Evolutionary conservation across 371 early-diverging fungal genomes (phyloP).

Genomic region (Parasitella parasitica): DNA sequence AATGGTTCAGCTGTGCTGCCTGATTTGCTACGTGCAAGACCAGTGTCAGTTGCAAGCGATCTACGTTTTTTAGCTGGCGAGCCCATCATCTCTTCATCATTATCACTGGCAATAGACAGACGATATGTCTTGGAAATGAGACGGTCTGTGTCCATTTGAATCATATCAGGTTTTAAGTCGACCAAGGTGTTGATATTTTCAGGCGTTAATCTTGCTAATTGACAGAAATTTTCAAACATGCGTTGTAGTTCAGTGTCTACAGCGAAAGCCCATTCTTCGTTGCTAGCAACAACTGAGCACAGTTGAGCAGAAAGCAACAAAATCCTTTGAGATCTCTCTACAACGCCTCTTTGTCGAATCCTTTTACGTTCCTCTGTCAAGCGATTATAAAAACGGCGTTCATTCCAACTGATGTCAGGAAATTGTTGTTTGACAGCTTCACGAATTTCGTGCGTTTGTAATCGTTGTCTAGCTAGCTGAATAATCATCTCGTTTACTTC

Average conservation of each 20-base stretch:
- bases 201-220: conserved; percentile 18
- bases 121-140: conserved; percentile 36
- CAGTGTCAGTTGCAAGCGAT: conserved; percentile 17
- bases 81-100: conserved; percentile 7
- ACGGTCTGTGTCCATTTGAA: conserved; percentile 19
- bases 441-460: conserved; percentile 58
- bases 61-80: conserved; percentile 34
- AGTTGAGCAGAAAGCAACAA: conserved; percentile 30
- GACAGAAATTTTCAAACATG: conserved; percentile 37
- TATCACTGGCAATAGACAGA: conserved; percentile 16
- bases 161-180: conserved; percentile 22
- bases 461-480: conserved; percentile 37
- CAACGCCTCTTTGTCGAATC: conserved; percentile 32
- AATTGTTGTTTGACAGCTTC: conserved; percentile 58
- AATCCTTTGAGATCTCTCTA: conserved; percentile 36
- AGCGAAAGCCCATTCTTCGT: conserved; percentile 36
- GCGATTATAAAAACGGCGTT: conserved; percentile 59
- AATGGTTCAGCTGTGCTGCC: conserved; percentile 15
- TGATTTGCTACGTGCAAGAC: neutral
- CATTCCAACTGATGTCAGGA: conserved; percentile 60
- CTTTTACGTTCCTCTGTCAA: conserved; percentile 60
- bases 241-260: conserved; percentile 35
- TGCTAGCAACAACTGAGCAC: conserved; percentile 37
- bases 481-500: conserved; percentile 49
- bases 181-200: conserved; percentile 19